Percentiles rank a stretch among this genome's conserved stretches.
These are phyloP conservation scores for Barnettozyma sp. DNA, from an alignment of 805 yeast genomes.

Conservation along the genomic window DNA sequence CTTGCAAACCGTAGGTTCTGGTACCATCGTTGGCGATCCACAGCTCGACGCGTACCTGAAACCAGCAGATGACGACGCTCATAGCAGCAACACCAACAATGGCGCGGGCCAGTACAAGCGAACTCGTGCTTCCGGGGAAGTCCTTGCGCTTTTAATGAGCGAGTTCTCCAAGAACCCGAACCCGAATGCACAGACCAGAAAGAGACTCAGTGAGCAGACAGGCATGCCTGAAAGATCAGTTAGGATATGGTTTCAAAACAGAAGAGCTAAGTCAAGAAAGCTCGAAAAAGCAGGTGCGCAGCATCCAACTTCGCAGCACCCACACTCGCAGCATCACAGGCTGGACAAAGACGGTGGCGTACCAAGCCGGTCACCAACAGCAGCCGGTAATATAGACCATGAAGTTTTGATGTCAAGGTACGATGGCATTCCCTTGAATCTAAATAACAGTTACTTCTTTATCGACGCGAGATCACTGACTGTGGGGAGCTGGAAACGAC, in stretches of 20 bases:
- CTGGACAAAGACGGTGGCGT: no score
- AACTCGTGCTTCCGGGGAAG: slow-evolving; percentile 76
- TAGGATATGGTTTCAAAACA: slow-evolving; percentile 88
- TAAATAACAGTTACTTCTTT: slow-evolving; percentile 61
- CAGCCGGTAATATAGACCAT: slow-evolving; percentile 1
- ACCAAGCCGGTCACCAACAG: no score
- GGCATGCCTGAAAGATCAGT: slow-evolving; percentile 85
- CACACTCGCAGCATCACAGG: no score
- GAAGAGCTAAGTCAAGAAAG: slow-evolving; percentile 73
- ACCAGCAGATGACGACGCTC: no score
- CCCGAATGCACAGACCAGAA: slow-evolving; percentile 67
- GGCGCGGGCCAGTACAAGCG: slow-evolving; percentile 34
- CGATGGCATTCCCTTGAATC: slow-evolving; percentile 42
- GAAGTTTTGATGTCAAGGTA: slow-evolving; percentile 24
- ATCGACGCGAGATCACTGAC: slow-evolving; percentile 62
- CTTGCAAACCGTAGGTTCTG: no score
- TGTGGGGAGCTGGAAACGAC: slow-evolving; percentile 78
- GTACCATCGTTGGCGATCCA: no score
- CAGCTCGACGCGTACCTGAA: no score
- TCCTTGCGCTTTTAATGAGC: slow-evolving; percentile 54
- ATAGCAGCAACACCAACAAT: slow-evolving; percentile 5
- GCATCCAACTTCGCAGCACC: no score
- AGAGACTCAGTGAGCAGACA: slow-evolving; percentile 60
- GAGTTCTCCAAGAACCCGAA: slow-evolving; percentile 70
- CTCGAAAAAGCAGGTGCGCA: slow-evolving; percentile 41